Percentiles rank a stretch among this genome's conserved stretches.
Evolutionary conservation across 805 yeast species (phyloP).

Genomic region (Wickerhamiella cacticola): DNA sequence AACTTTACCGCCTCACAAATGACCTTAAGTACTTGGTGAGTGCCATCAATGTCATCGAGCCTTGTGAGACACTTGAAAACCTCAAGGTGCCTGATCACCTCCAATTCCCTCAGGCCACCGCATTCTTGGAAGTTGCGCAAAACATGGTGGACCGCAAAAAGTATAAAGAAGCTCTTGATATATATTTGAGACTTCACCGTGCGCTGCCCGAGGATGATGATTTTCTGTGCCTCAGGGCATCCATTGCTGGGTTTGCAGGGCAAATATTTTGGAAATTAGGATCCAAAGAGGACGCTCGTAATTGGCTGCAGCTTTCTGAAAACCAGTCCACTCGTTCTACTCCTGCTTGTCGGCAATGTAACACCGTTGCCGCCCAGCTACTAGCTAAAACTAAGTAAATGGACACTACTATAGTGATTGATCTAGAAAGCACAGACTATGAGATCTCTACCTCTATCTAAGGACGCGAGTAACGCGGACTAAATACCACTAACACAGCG

Average conservation of each 20-base stretch:
- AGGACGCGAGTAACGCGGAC: too few relatives aligned
- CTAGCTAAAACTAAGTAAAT: constrained; percentile 8
- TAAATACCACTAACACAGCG: too few relatives aligned
- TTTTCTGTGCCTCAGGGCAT: constrained; percentile 17
- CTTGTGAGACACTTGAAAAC: not conserved
- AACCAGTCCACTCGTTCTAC: constrained; percentile 17
- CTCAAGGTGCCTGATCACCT: constrained; percentile 7
- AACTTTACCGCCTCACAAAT: constrained; percentile 16
- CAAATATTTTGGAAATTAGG: constrained; percentile 24
- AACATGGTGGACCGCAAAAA: constrained; percentile 14
- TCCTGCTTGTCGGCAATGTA: constrained; percentile 20
- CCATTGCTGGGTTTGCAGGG: constrained; percentile 21
- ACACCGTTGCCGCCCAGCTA: constrained; percentile 15
- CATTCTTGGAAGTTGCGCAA: constrained; percentile 22
- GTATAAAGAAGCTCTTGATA: constrained; percentile 20
- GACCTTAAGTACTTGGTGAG: constrained; percentile 8
- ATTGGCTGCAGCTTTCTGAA: constrained; percentile 18
- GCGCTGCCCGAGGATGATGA: constrained; percentile 16
- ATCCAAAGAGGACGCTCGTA: constrained; percentile 15
- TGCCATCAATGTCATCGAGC: constrained; percentile 10
- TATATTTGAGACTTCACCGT: constrained; percentile 21
- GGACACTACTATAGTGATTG: too few relatives aligned
- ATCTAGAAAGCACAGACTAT: too few relatives aligned
- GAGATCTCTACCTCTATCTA: too few relatives aligned
- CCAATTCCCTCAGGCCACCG: constrained; percentile 13